Evolutionary conservation across 2,329 filamentous ascomycete genomes (phyloP), one percentile per base, ranked within the genome.

Genomic region (Sporothrix sp.): DNA sequence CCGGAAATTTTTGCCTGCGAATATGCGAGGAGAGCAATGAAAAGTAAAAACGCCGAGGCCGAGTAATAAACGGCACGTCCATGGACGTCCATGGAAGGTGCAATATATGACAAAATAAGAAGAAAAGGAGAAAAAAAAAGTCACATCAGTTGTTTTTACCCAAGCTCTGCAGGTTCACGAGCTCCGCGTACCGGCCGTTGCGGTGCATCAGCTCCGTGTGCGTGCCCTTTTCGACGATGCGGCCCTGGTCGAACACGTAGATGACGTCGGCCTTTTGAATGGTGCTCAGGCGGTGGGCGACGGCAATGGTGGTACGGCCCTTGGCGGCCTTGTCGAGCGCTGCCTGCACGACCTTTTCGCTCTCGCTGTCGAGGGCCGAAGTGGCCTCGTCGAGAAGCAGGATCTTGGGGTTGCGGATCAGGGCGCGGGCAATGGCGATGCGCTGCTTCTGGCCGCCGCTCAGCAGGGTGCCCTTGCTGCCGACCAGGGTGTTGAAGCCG

Each of bases 231-330:
- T 97, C 91, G 1, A 94, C 85, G 38, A 97, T 79, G 53, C 80
- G 77, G 7, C 91, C 93, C 60, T 87, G 82, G 65, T 96, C 90
- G 63, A 97, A 93, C n/a, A 97, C 91, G 58, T 94, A 96, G 59
- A 97, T 97, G 44, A 91, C 71, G 63, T 97, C 91, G 0, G 91
- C 91, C 64, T 93, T 90, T 64, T 95, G 89, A 54, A 97, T 96
- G 0, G 93, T 96, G 61, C 82, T 88, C 6, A 98, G 71, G 21
- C 93, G 76, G 67, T 98, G 91, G 3, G 93, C 93, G 1, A 98
- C 91, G 1, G 91, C 90, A 56, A 98, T 93, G 0, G 91, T 97
- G 7, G 89, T 95, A 47, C 89, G 78, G 39, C 83, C 88, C 71
- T 86, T 84, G 18, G 87, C 84, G 2, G 89, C 89, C 56, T 82